Base-by-base conservation (phyloP, 192 early-diverging fungal genomes). In the Backusella liffmaniae region DNA sequence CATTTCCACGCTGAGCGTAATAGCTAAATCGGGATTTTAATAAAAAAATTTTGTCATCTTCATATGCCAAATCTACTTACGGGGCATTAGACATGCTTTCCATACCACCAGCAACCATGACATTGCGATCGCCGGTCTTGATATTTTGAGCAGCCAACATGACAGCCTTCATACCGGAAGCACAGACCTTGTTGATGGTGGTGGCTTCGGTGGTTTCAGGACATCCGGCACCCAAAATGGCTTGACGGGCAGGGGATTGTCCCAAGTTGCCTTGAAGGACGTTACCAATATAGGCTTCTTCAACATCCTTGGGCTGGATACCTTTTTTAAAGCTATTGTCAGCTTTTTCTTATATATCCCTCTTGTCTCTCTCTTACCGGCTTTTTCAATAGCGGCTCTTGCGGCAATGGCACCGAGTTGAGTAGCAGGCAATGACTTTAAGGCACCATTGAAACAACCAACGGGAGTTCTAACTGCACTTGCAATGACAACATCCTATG, bases 151-250 rank as follows among this genome's bases (percentile, higher is more conserved):
- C 82, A 41, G 96, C 97, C 73, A 98, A 83, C 88, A 95, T 96
- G 68, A 97, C 89, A 5, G 97, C 93, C 88, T 99, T 99, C 92
- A 98, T 90, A n/a, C 96, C 98, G 1, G 96, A 97, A 10, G 96
- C 96, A 84, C 98, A 99, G 18, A 99, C 98, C 83, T 98, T 98
- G 88, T 99, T 99, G 86, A 99, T 92, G 68, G 98, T 97, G 4
- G 96, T 97, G 18, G 96, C 95, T 71, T 97, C 96, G 32, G 95
- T 97, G 16, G 92, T 86, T 53, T 89, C 86, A 35, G 90, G 91
- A 77, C 87, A 90, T 18, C 80, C 95, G 29, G 97, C 97, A 72
- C 84, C 88, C 26, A 99, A 80, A 41, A 91, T 89, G 68, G 93
- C 97, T 84, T 98, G 97, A 23, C 96, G 92, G 9, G 97, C 94